A percentile compares a stretch with the other conserved stretches of the same genome.
phyloP scores from a whole-genome alignment of 139 green algal genomes.

The Axilococcus clingmanii region DNA sequence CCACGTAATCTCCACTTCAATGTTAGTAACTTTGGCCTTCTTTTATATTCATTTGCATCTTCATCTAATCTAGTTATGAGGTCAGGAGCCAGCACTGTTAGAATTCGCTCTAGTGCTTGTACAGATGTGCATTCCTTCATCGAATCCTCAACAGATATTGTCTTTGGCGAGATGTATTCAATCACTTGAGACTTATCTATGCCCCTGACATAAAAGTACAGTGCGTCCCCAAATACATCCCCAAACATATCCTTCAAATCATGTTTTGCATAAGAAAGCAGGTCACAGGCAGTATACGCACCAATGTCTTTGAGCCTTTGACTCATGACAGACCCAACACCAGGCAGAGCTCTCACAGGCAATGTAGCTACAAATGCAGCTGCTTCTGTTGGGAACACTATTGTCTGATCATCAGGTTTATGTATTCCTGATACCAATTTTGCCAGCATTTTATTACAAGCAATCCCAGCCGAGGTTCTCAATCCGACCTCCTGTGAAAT shows the following conservation, averaged over 20 bases:
- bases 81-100: constrained; percentile 57
- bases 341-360: constrained; percentile 34
- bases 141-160: constrained; percentile 68
- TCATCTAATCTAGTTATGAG: constrained; percentile 50
- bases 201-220: constrained; percentile 19
- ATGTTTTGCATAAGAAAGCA: constrained; percentile 15
- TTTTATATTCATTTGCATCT: constrained; percentile 32
- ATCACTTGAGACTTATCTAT: constrained; percentile 48
- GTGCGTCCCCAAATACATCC: constrained; percentile 17
- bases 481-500: constrained; percentile 39
- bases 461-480: constrained; percentile 50
- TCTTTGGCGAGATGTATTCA: constrained; percentile 40
- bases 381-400: constrained; percentile 43
- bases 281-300: constrained; percentile 28
- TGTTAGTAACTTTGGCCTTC: constrained; percentile 34
- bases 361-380: constrained; percentile 48
- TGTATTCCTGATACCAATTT: constrained; percentile 72
- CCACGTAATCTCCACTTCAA: constrained; percentile 57
- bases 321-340: constrained; percentile 43
- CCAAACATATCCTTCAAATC: constrained; percentile 36
- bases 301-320: constrained; percentile 26
- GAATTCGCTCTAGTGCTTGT: constrained; percentile 20
- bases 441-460: constrained; percentile 64
- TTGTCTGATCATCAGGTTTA: constrained; percentile 78
- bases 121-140: constrained; percentile 44